phyloP scores from a whole-genome alignment of 169 alveolate genomes.

The Plasmodium relictum region DNA sequence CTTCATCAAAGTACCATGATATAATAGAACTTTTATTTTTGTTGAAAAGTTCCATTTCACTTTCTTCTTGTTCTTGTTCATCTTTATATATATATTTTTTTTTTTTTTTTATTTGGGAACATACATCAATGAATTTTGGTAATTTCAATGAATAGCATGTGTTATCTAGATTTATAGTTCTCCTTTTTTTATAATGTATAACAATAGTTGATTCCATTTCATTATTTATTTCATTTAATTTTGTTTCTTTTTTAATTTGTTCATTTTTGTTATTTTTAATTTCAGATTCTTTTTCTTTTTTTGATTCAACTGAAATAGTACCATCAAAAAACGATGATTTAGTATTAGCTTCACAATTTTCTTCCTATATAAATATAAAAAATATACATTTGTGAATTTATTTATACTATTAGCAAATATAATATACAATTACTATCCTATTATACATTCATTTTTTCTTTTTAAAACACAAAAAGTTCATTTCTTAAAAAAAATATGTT shows the following conservation, averaged over 20 bases:
- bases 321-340: slow-evolving; percentile 40
- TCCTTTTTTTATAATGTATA: slow-evolving; percentile 16
- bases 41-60: not conserved
- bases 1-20: slow-evolving; percentile 35
- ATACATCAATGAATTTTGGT: slow-evolving; percentile 55
- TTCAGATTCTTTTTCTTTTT: slow-evolving; percentile 8
- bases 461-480: too few relatives aligned
- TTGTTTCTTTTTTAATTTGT: too few relatives aligned
- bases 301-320: slow-evolving; percentile 18
- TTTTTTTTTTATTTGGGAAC: slow-evolving; percentile 5
- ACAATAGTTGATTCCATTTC: slow-evolving; percentile 15
- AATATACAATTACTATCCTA: too few relatives aligned
- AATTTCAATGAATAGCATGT: slow-evolving; percentile 22
- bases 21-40: slow-evolving; percentile 19
- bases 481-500: too few relatives aligned
- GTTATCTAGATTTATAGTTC: slow-evolving; percentile 6
- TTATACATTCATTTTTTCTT: too few relatives aligned
- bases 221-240: slow-evolving; percentile 9
- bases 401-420: too few relatives aligned
- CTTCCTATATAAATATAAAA: too few relatives aligned
- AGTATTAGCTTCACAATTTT: slow-evolving; percentile 1
- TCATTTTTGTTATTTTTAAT: not conserved
- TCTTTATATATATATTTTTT: not conserved
- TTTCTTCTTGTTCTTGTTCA: not conserved
- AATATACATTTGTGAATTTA: too few relatives aligned